Evolutionary conservation across 1,284 basidiomycete genomes (phyloP).

Genomic region (Gomphus sp.): DNA sequence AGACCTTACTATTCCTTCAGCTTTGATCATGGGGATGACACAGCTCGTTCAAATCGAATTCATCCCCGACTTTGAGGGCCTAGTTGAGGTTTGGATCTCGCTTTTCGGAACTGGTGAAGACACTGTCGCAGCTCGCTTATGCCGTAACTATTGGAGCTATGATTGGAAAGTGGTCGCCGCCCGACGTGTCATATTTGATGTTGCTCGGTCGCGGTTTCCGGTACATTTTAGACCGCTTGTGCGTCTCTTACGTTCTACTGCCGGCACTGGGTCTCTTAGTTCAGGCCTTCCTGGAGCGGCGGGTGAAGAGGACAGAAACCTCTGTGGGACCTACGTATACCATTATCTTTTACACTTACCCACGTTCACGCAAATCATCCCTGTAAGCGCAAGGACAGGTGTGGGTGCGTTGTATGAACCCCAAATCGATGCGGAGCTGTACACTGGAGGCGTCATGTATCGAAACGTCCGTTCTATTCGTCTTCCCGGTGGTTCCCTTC

Average conservation of each 20-base stretch:
- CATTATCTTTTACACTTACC: constrained; percentile 66
- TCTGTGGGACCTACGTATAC: constrained; percentile 61
- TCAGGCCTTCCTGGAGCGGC: constrained; percentile 43
- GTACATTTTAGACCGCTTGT: constrained; percentile 65
- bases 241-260: constrained; percentile 68
- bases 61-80: constrained; percentile 59
- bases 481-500: constrained; percentile 65
- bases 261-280: constrained; percentile 60
- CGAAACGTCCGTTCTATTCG: constrained; percentile 56
- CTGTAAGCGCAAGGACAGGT: constrained; percentile 47
- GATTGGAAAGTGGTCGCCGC: constrained; percentile 54
- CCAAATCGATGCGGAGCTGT: constrained; percentile 40
- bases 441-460: constrained; percentile 51
- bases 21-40: constrained; percentile 60
- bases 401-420: constrained; percentile 62
- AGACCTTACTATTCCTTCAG: constrained; percentile 25
- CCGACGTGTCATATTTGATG: constrained; percentile 70
- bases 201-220: constrained; percentile 73
- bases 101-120: constrained; percentile 74
- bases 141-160: constrained; percentile 68
- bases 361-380: constrained; percentile 69
- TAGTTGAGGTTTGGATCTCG: constrained; percentile 72
- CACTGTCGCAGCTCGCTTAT: constrained; percentile 58
- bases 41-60: constrained; percentile 68
- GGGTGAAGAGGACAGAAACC: constrained; percentile 36